phyloP scores from a whole-genome alignment of 306 rosid species.

The Psophocarpus tetragonolobus region DNA sequence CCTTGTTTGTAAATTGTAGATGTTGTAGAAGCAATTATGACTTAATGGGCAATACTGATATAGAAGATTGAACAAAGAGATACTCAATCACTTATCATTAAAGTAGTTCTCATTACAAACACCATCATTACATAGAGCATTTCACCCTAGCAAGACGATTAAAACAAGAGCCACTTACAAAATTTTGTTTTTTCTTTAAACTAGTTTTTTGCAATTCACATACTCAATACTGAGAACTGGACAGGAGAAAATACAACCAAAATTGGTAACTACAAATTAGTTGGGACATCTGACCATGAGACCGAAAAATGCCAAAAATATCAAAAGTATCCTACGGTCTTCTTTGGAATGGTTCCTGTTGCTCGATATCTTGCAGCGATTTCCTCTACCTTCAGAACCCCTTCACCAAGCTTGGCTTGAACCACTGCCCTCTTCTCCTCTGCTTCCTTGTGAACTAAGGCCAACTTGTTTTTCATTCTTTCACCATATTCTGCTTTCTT shows the following conservation, averaged over 20 bases:
- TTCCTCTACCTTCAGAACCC: conserved; percentile 68
- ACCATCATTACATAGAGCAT: not conserved
- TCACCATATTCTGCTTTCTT: conserved; percentile 73
- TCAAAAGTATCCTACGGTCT: conserved; percentile 63
- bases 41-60: not conserved
- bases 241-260: conserved; percentile 33
- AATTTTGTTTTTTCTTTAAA: not conserved
- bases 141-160: not conserved
- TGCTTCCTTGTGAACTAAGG: conserved; percentile 68
- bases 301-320: not conserved
- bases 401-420: conserved; percentile 69
- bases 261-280: conserved; percentile 5
- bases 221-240: not conserved
- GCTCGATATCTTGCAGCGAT: conserved; percentile 74
- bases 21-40: not conserved
- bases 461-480: conserved; percentile 64
- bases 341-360: conserved; percentile 66
- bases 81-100: not conserved
- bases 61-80: not conserved
- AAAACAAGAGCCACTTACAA: conserved; percentile 8
- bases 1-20: not conserved
- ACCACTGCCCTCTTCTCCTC: conserved; percentile 78
- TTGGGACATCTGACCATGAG: not conserved
- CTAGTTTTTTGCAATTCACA: not conserved
- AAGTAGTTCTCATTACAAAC: not conserved